Percentiles rank a stretch among this genome's conserved stretches.
These are phyloP conservation scores for Cadophora luteo-olivacea DNA, from an alignment of 2,329 filamentous ascomycete genomes.

Conservation along the genomic window DNA sequence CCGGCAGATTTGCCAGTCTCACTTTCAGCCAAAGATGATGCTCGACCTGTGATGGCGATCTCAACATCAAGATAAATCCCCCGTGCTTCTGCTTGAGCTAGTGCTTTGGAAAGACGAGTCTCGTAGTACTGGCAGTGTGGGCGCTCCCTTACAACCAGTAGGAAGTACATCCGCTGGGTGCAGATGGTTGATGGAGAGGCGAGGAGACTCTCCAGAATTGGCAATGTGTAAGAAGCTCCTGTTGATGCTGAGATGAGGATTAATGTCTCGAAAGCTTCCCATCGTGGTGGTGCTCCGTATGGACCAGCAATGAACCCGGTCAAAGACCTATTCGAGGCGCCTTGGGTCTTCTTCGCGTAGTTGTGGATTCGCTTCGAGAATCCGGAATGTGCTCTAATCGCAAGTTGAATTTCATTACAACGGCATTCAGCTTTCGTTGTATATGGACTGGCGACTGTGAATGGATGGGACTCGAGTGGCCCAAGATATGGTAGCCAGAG, in stretches of 20 bases:
- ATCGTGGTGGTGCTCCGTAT: constrained; percentile 60
- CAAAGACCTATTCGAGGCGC: constrained; percentile 41
- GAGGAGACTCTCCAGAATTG: constrained; percentile 62
- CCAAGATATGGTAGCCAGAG: constrained; percentile 64
- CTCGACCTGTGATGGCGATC: constrained; percentile 56
- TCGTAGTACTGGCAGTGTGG: constrained; percentile 64
- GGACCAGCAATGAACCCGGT: constrained; percentile 62
- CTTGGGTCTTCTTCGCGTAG: constrained; percentile 49
- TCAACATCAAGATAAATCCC: constrained; percentile 59
- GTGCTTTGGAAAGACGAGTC: constrained; percentile 53
- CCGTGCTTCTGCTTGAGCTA: constrained; percentile 50
- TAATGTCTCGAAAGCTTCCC: constrained; percentile 65
- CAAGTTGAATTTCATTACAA: constrained; percentile 63
- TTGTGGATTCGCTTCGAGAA: constrained; percentile 62
- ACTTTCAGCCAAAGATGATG: constrained; percentile 11
- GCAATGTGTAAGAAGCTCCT: constrained; percentile 66
- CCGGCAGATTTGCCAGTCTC: neutral
- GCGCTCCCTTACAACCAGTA: constrained; percentile 57
- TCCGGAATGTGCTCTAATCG: constrained; percentile 61
- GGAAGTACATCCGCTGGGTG: constrained; percentile 58
- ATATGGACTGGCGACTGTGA: constrained; percentile 63
- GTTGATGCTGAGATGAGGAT: constrained; percentile 67
- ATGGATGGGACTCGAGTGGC: constrained; percentile 62
- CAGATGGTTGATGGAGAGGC: constrained; percentile 52
- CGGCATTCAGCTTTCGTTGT: constrained; percentile 50